phyloP scores from a whole-genome alignment of 2,329 filamentous ascomycete genomes.

The Fusarium keratoplasticum region DNA sequence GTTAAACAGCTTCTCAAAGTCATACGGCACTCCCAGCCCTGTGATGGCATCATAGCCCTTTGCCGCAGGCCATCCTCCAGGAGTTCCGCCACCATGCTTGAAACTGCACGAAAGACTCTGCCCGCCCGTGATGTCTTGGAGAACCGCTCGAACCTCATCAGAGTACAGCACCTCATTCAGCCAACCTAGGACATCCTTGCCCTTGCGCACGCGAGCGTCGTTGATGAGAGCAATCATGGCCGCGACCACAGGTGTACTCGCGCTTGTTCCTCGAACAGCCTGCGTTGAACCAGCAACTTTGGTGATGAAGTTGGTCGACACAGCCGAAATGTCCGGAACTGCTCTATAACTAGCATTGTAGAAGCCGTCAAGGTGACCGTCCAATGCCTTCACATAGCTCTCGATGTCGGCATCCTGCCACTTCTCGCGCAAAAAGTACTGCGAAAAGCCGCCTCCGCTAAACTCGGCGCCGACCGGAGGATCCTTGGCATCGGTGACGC shows the following conservation, averaged over 20 bases:
- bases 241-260: conserved; percentile 66
- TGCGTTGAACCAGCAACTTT: conserved; percentile 44
- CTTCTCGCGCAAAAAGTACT: conserved; percentile 57
- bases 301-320: conserved; percentile 68
- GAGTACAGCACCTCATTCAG: conserved; percentile 64
- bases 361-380: conserved; percentile 55
- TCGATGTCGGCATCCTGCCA: conserved; percentile 59
- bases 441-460: conserved; percentile 65
- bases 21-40: conserved; percentile 60
- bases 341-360: conserved; percentile 61
- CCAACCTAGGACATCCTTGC: conserved; percentile 64
- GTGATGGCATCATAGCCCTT: conserved; percentile 62
- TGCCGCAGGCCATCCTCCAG: conserved; percentile 58
- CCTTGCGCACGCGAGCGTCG: conserved; percentile 61
- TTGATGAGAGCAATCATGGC: conserved; percentile 67
- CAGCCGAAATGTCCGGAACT: conserved; percentile 63
- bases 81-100: conserved; percentile 44
- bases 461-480: conserved; percentile 58
- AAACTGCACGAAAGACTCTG: conserved; percentile 55
- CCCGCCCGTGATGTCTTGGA: conserved; percentile 58
- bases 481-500: conserved; percentile 55
- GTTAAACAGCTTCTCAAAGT: conserved; percentile 54
- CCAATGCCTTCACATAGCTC: conserved; percentile 55
- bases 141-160: conserved; percentile 47
- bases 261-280: conserved; percentile 59